These are phyloP conservation scores for Platanthera guangdongensis DNA, from an alignment of 106 monocot species.

Conservation along the genomic window DNA sequence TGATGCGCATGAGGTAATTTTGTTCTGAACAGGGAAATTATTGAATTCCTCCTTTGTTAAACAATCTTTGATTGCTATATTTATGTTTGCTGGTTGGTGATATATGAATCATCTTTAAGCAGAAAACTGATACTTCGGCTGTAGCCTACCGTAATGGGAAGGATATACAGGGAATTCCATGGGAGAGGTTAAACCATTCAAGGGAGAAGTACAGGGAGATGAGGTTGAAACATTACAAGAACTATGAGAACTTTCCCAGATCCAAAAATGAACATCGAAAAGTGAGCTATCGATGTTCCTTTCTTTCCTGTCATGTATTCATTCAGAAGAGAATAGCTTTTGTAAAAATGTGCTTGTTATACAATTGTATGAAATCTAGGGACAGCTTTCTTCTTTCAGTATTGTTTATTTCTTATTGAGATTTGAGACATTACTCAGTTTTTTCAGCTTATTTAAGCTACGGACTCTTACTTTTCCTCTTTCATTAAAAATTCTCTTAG, in stretches of 20 bases:
- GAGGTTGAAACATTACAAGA: constrained; percentile 57
- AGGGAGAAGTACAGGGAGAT: constrained; percentile 41
- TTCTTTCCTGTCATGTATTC: no score
- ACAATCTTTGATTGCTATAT: background rate
- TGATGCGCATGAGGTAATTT: constrained; percentile 2
- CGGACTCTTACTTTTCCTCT: no score
- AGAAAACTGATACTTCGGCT: constrained; percentile 42
- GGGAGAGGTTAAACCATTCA: constrained; percentile 43
- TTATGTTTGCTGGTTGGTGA: background rate
- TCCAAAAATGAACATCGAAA: constrained; percentile 20
- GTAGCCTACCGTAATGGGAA: constrained; percentile 40
- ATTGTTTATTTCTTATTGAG: no score
- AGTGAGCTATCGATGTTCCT: constrained; percentile 15
- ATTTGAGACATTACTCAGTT: no score
- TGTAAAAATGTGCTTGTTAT: no score
- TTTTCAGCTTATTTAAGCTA: no score
- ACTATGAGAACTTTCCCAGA: constrained; percentile 31
- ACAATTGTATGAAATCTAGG: no score
- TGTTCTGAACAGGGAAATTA: no score
- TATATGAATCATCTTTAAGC: constrained; percentile 14
- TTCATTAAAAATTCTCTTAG: no score
- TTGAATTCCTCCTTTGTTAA: background rate
- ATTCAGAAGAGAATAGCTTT: no score
- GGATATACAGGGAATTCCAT: constrained; percentile 60
- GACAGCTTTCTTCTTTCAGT: no score